Percentiles rank a stretch among this genome's conserved stretches.
Evolutionary conservation across 2,329 filamentous ascomycete genomes (phyloP).

Genomic region (Oidium heveae): DNA sequence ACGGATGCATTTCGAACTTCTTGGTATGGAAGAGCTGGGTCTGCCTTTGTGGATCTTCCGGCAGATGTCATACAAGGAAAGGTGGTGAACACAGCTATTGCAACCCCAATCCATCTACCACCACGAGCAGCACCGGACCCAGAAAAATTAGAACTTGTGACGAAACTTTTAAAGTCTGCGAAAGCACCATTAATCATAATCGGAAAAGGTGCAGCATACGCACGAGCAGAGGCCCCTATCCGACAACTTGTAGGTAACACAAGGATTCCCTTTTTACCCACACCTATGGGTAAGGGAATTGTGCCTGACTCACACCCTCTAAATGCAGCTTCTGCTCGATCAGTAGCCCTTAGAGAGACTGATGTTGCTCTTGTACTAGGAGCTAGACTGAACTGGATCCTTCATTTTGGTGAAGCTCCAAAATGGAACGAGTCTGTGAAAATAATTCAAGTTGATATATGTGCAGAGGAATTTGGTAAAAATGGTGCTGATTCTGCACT

Average conservation of each 20-base stretch:
- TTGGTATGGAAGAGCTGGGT: slow-evolving; percentile 27
- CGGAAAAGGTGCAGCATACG: slow-evolving; percentile 30
- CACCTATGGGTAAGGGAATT: slow-evolving; percentile 33
- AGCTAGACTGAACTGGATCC: slow-evolving; percentile 30
- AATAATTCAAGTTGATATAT: slow-evolving; percentile 29
- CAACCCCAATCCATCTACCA: slow-evolving; percentile 13
- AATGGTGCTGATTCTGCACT: slow-evolving; percentile 23
- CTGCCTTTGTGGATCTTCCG: slow-evolving; percentile 27
- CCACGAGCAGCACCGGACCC: slow-evolving; percentile 21
- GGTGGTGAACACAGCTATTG: slow-evolving; percentile 10
- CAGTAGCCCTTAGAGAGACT: slow-evolving; percentile 24
- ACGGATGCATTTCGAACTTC: slow-evolving; percentile 25
- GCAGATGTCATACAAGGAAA: slow-evolving; percentile 27
- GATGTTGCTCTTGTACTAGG: slow-evolving; percentile 29
- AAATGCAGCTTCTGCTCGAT: slow-evolving; percentile 27
- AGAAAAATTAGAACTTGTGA: slow-evolving; percentile 18
- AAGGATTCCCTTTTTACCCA: slow-evolving; percentile 28
- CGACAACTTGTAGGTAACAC: slow-evolving; percentile 21
- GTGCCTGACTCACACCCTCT: slow-evolving; percentile 25
- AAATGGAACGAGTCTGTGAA: slow-evolving; percentile 25
- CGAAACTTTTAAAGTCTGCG: slow-evolving; percentile 20
- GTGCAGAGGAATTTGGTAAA: slow-evolving; percentile 25
- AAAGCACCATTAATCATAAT: slow-evolving; percentile 25
- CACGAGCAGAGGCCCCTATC: slow-evolving; percentile 22
- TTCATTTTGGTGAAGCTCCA: slow-evolving; percentile 27